These are phyloP conservation scores for Neonectria hederae DNA, from an alignment of 2,329 filamentous ascomycete species.

Conservation along the genomic window DNA sequence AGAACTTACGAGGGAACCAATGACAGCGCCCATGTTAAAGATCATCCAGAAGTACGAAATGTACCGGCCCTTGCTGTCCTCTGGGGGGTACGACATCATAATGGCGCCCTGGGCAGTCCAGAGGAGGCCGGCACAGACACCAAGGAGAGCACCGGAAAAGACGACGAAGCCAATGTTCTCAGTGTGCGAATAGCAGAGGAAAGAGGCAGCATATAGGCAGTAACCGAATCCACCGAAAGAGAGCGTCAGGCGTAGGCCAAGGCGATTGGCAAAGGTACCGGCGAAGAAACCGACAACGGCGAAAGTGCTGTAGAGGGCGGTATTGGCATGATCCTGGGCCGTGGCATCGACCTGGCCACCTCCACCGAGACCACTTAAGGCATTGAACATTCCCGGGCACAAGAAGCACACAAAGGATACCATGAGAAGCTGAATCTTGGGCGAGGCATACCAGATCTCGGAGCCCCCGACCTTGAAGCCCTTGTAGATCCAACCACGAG, in stretches of 20 bases:
- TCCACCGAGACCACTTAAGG: conserved; percentile 71
- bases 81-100: conserved; percentile 89
- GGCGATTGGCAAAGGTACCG: conserved; percentile 79
- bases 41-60: conserved; percentile 96
- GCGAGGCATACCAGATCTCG: conserved; percentile 77
- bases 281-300: conserved; percentile 75
- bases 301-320: conserved; percentile 78
- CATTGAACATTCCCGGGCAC: conserved; percentile 79
- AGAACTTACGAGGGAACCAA: conserved; percentile 72
- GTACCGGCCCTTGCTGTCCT: conserved; percentile 84
- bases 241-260: conserved; percentile 75
- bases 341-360: conserved; percentile 62
- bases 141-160: conserved; percentile 80
- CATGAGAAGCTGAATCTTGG: conserved; percentile 75
- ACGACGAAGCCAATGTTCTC: conserved; percentile 75
- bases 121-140: conserved; percentile 80
- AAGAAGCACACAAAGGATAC: conserved; percentile 67
- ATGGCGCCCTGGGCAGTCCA: conserved; percentile 87
- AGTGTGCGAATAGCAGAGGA: conserved; percentile 76
- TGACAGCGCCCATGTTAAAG: conserved; percentile 91
- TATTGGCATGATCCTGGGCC: conserved; percentile 71
- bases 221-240: conserved; percentile 81
- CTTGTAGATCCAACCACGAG: conserved; percentile 74
- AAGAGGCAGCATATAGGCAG: conserved; percentile 76
- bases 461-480: conserved; percentile 62